Evolutionary conservation across 2,329 filamentous ascomycete species (phyloP), one percentile per base, ranked within the genome.

Genomic region (Byssothecium circinans): DNA sequence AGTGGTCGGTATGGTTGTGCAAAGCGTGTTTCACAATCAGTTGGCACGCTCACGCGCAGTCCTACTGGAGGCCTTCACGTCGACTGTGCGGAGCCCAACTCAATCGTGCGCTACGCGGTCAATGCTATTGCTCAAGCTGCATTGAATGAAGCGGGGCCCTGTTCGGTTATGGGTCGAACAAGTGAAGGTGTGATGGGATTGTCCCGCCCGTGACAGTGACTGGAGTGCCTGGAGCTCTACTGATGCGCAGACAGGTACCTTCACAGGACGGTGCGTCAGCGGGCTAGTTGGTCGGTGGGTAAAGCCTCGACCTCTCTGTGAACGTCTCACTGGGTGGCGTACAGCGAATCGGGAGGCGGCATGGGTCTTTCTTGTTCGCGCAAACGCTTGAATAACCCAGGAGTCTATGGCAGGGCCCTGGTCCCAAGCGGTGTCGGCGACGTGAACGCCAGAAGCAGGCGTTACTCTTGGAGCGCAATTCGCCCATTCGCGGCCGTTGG

Each of bases 361-460:
- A 35, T 38, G 29, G 38, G 22, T 29, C 29, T 50, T 43, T 44
- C 40, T 38, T 53, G 20, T n/a, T n/a, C 19, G 23, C 30, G 39
- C 38, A 45, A 52, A 46, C 54, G 37, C 48, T 37, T 35, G 23
- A 18, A 11, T 22, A 22, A 35, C 15, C 19, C 42, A 54, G 48
- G 48, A 48, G 45, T 36, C 49, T 42, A 29, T 20, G 22, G 27
- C 30, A 43, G 39, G 20, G 23, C 20, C 23, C 23, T 33, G 15
- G 44, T 40, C 36, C 41, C n/a, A 33, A 54, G 45, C 47, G 34
- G 43, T 40, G 33, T 51, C 33, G 50, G 34, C 44, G 39, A 22
- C 36, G 30, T 43, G 47, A 50, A 53, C 47, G 47, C 25, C 23
- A 22, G 40, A 35, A n/a, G n/a, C 41, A 19, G 42, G 6, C 23